Conservation (phyloP, 805 yeast genomes). For the Myxozyma mucilagina region DNA sequence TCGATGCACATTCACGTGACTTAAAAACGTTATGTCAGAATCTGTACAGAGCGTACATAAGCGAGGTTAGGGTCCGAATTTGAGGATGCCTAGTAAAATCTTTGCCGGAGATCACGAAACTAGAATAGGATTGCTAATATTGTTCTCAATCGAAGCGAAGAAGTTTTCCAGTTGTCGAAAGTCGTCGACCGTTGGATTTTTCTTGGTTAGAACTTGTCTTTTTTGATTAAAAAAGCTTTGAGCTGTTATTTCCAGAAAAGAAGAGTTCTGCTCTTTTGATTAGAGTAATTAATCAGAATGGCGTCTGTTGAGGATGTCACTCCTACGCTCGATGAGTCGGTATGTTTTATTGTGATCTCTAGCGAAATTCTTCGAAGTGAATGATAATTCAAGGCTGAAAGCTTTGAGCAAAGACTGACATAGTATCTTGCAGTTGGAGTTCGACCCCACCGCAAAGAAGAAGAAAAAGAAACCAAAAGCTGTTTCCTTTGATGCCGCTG, state of each 20-base stretch:
- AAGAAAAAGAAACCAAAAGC: constrained; percentile 42
- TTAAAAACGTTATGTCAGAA: too few relatives aligned
- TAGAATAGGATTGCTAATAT: not conserved
- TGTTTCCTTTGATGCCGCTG: constrained; percentile 26
- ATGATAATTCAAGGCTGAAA: not conserved
- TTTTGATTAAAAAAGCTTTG: too few relatives aligned
- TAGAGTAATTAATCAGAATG: constrained; percentile 7
- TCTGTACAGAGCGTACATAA: not conserved
- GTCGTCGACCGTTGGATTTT: too few relatives aligned
- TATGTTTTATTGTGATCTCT: constrained; percentile 1
- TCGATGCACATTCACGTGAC: too few relatives aligned
- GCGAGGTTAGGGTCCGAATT: not conserved
- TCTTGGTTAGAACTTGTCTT: too few relatives aligned
- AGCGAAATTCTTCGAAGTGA: not conserved
- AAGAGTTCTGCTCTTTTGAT: not conserved
- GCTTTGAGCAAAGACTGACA: not conserved
- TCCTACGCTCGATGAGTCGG: constrained; percentile 27
- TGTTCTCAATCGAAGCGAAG: not conserved
- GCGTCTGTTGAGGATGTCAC: constrained; percentile 26
- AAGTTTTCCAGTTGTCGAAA: not conserved
- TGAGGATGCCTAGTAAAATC: not conserved
- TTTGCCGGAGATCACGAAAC: not conserved
- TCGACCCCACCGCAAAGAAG: constrained; percentile 37
- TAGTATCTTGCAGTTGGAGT: constrained; percentile 23
- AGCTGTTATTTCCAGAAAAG: too few relatives aligned